Evolutionary conservation across 495 filamentous ascomycete genomes (phyloP).

Genomic region (Penicillium coffeae): DNA sequence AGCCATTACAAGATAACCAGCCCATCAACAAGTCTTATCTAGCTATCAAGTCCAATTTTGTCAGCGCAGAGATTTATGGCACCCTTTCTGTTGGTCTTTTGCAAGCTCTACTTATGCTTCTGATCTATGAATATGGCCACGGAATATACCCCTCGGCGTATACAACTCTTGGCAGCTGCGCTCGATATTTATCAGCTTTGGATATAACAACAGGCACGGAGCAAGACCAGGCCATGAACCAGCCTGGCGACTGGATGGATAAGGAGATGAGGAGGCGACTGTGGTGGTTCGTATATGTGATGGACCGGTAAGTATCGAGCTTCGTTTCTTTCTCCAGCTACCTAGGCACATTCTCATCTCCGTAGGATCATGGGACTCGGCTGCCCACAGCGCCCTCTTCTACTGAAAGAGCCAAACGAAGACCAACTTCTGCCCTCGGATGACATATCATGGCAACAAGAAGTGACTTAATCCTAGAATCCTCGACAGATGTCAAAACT

Average conservation of each 20-base stretch:
- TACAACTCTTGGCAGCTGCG: slow-evolving; percentile 8
- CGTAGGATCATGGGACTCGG: slow-evolving; percentile 8
- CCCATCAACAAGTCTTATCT: slow-evolving; percentile 5
- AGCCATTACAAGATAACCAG: neutral
- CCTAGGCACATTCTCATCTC: no score
- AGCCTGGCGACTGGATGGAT: slow-evolving; percentile 7
- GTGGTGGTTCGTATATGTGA: slow-evolving; percentile 14
- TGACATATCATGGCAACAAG: slow-evolving; percentile 10
- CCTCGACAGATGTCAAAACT: neutral
- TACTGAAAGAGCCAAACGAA: slow-evolving; percentile 8
- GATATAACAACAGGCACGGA: neutral
- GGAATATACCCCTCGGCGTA: slow-evolving; percentile 13
- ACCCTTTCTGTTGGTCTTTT: slow-evolving; percentile 8
- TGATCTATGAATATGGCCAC: slow-evolving; percentile 12
- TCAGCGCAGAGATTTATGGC: slow-evolving; percentile 8
- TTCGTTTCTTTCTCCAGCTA: no score
- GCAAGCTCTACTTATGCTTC: slow-evolving; percentile 11
- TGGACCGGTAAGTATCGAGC: slow-evolving; percentile 15
- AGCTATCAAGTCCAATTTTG: slow-evolving; percentile 5
- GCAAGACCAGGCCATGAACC: neutral
- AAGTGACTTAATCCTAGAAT: no score
- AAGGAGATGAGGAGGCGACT: slow-evolving; percentile 8
- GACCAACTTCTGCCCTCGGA: slow-evolving; percentile 6
- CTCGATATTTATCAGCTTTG: slow-evolving; percentile 7
- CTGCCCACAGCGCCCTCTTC: slow-evolving; percentile 1